phyloP scores from a whole-genome alignment of 2,329 filamentous ascomycete species.

The Salinomyces thailandicus region DNA sequence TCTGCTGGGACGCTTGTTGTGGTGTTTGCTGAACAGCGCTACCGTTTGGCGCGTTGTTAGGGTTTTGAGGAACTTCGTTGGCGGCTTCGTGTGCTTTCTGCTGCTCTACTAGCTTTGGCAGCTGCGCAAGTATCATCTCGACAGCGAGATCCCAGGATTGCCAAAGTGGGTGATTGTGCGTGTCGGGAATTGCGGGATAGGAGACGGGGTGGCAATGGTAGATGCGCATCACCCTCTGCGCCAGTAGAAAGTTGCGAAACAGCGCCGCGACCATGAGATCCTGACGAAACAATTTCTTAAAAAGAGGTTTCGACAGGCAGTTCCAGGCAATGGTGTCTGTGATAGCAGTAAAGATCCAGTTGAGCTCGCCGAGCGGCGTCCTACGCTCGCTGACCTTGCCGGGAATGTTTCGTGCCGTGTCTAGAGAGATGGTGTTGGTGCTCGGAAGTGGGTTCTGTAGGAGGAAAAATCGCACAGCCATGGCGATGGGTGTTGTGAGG shows the following conservation, averaged over 20 bases:
- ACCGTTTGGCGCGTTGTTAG: constrained; percentile 6
- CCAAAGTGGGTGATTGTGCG: constrained; percentile 90
- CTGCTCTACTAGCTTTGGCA: constrained; percentile 71
- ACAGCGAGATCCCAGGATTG: constrained; percentile 96
- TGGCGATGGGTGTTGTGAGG: constrained; percentile 92
- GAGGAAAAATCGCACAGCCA: constrained; percentile 93
- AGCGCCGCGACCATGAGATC: constrained; percentile 98
- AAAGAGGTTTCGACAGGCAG: constrained; percentile 75
- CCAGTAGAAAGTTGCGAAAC: constrained; percentile 90
- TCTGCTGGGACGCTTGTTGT: constrained; percentile 2
- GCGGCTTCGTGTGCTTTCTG: constrained; percentile 48
- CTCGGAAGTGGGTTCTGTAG: constrained; percentile 70
- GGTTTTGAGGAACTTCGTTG: constrained; percentile 6
- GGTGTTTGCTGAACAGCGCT: constrained; percentile 1
- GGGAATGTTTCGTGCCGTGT: constrained; percentile 78
- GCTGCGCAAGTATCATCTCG: constrained; percentile 83
- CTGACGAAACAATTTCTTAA: constrained; percentile 94
- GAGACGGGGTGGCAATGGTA: constrained; percentile 95
- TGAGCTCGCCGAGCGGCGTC: constrained; percentile 88
- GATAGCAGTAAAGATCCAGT: constrained; percentile 99
- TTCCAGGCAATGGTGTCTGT: constrained; percentile 99
- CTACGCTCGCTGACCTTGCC: constrained; percentile 85
- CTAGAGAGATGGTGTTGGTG: constrained; percentile 53
- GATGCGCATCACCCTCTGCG: constrained; percentile 89
- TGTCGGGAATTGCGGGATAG: constrained; percentile 83